These are phyloP conservation scores for Botryotinia convoluta DNA, from an alignment of 2,329 filamentous ascomycete species.

Conservation along the genomic window DNA sequence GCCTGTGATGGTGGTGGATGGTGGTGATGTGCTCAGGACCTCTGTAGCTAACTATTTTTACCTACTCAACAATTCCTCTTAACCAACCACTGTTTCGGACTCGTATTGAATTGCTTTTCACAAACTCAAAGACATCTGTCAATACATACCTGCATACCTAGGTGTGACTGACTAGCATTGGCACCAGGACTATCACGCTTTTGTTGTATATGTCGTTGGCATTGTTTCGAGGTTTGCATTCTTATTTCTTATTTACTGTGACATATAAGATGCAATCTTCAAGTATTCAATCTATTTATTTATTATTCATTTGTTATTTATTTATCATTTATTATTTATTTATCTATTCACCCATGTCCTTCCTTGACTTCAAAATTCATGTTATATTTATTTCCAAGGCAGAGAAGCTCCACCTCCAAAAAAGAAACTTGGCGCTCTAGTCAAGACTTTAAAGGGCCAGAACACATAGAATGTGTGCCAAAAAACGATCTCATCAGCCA, in stretches of 20 bases:
- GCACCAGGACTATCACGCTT: not conserved
- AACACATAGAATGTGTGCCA: not conserved
- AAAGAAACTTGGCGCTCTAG: not conserved
- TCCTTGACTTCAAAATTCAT: not conserved
- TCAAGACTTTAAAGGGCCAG: not conserved
- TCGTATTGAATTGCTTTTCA: not conserved
- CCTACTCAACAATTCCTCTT: not conserved
- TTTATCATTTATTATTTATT: not conserved
- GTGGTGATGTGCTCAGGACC: not conserved
- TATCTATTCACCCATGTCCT: not conserved
- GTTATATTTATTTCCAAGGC: not conserved
- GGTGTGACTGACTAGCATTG: not conserved
- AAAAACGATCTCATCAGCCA: slow-evolving; percentile 13
- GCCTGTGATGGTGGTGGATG: not conserved
- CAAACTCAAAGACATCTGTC: not conserved
- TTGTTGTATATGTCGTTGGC: not conserved
- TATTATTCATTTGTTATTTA: not conserved
- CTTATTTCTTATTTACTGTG: not conserved
- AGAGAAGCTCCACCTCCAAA: not conserved
- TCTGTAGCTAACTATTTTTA: not conserved
- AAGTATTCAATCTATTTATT: not conserved
- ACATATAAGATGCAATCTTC: not conserved
- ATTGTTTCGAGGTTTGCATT: not conserved
- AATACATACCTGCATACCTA: not conserved
- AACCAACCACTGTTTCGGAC: not conserved